phyloP scores from a whole-genome alignment of 305 asterid species.

The Fraxinus xanthoxyloides region DNA sequence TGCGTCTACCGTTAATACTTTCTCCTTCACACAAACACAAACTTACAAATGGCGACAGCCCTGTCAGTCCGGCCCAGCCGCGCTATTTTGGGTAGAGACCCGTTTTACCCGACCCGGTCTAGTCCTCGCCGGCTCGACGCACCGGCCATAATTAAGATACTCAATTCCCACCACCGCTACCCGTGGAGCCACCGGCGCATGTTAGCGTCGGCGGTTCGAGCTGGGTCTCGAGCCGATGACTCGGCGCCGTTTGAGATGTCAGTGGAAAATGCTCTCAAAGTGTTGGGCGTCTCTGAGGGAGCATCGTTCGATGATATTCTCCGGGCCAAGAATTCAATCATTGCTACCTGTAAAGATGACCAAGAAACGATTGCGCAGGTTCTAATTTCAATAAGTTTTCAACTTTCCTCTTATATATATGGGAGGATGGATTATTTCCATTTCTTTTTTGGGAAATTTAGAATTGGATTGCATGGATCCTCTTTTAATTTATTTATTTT shows the following conservation, averaged over 20 bases:
- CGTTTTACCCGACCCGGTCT: slow-evolving; percentile 24
- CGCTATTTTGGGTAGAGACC: slow-evolving; percentile 29
- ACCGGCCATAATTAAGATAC: slow-evolving; percentile 22
- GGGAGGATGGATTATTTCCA: neutral
- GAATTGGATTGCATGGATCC: slow-evolving; percentile 8
- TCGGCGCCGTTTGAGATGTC: slow-evolving; percentile 96
- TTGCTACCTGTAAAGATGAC: slow-evolving; percentile 77
- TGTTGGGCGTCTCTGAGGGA: slow-evolving; percentile 84
- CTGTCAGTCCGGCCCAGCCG: slow-evolving; percentile 72
- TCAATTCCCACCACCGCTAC: slow-evolving; percentile 32
- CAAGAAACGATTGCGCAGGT: slow-evolving; percentile 68
- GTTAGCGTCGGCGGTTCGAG: slow-evolving; percentile 44
- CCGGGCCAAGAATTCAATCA: slow-evolving; percentile 74
- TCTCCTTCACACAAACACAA: slow-evolving; percentile 25
- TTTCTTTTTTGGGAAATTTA: slow-evolving; percentile 8
- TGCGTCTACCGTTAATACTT: slow-evolving; percentile 14
- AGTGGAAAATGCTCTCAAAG: slow-evolving; percentile 81
- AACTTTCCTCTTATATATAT: neutral
- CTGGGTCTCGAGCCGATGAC: slow-evolving; percentile 93
- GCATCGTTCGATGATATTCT: slow-evolving; percentile 93
- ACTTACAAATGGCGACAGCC: slow-evolving; percentile 53
- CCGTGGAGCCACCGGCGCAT: slow-evolving; percentile 43
- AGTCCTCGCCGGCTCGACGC: slow-evolving; percentile 20
- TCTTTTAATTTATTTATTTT: neutral
- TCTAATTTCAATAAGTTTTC: neutral